Evolutionary conservation across 2,329 filamentous ascomycete species (phyloP), one percentile per base, ranked within the genome.

Genomic region (Paecilomyces niveus): DNA sequence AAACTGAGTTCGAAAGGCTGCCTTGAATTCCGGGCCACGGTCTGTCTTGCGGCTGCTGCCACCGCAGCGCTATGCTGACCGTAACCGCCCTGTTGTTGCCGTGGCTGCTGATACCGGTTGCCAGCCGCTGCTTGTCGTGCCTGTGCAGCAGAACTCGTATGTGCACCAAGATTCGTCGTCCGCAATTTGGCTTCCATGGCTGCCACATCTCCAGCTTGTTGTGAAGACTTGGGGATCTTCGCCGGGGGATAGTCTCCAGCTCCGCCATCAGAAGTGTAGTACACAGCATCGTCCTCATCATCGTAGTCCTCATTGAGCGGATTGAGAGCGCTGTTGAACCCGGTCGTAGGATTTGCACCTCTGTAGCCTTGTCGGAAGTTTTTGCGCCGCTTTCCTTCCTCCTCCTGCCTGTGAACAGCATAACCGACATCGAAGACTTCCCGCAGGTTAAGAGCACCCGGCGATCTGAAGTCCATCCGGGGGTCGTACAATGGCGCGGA

Each of bases 391-490:
- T 97, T 97, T 67, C 86, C 88, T 74, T 97, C 94, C 72, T 99
- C 94, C 75, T 97, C 94, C 74, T 97, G 92, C 53, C 94, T 83
- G 72, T 97, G 94, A 8, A 99, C 94, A 8, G 94, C 93, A 69
- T 99, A 99, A n/a, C 91, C 89, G 54, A 99, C 93, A 69, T 99
- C 94, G 65, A 99, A 99, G 2, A 97, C 92, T 74, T 99, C 94
- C 60, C 94, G 90, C 11, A 99, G 80, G 71, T 97, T 97, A 75
- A 99, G 88, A 2, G 91, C 92, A 55, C 92, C 94, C 0, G 94
- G 94, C 0, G 92, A 97, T 59, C 94, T 86, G 86, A 97, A 99
- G 73, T 99, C 94, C 76, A 88, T 86, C 18, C 90, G 86, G 3
- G 71, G 83, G 61, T 87, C 82, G 18, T 81, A 74, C n/a, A 84